These are phyloP conservation scores for Cladosporium sp. DNA, from an alignment of 2,329 filamentous ascomycete species.

Conservation along the genomic window DNA sequence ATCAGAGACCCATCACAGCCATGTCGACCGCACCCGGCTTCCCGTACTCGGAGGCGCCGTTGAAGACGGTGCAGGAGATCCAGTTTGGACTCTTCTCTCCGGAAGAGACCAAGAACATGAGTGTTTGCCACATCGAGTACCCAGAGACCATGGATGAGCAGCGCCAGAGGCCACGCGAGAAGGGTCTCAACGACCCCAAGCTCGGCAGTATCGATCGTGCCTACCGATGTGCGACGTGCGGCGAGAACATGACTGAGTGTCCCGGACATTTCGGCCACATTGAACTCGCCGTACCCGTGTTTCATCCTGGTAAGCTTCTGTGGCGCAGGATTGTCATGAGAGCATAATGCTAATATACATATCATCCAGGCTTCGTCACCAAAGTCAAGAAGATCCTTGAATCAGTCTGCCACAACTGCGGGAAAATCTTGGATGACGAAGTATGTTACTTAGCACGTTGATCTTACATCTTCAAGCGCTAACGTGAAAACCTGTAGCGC, in stretches of 20 bases:
- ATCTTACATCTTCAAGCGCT: conserved; percentile 37
- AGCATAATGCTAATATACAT: conserved; percentile 27
- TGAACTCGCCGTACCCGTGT: conserved; percentile 93
- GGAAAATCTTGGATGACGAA: conserved; percentile 94
- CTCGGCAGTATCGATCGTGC: conserved; percentile 94
- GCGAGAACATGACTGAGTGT: conserved; percentile 92
- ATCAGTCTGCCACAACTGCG: conserved; percentile 98
- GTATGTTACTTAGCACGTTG: conserved; percentile 65
- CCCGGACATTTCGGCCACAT: conserved; percentile 99
- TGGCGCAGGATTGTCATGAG: not conserved
- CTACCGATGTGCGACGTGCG: conserved; percentile 93
- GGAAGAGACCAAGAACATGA: conserved; percentile 99
- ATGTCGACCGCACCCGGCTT: conserved; percentile 91
- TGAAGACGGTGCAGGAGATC: conserved; percentile 98
- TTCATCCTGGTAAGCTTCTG: conserved; percentile 64
- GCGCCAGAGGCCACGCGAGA: conserved; percentile 82
- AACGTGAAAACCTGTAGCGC: conserved; percentile 56
- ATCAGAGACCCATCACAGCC: conserved; percentile 41
- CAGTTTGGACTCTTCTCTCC: conserved; percentile 97
- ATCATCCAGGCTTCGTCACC: conserved; percentile 77
- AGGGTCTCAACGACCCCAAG: conserved; percentile 90
- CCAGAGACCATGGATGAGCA: conserved; percentile 99
- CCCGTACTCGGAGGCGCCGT: conserved; percentile 84
- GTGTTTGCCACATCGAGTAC: conserved; percentile 91
- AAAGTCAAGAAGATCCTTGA: conserved; percentile 99